Evolutionary conservation across 2,329 filamentous ascomycete species (phyloP).

Genomic region (Diaporthe australafricana): DNA sequence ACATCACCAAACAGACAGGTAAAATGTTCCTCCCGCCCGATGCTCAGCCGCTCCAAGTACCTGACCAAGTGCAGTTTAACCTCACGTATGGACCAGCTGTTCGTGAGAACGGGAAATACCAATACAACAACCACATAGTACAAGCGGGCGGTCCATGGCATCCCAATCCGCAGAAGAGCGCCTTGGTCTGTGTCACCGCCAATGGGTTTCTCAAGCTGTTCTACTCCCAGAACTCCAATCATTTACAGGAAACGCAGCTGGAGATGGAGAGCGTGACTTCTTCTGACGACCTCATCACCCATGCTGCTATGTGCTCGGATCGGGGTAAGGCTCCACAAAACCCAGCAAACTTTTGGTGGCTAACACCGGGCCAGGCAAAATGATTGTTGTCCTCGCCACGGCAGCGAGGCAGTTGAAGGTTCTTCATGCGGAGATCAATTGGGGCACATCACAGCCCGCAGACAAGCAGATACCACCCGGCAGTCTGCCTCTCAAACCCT

Average conservation of each 20-base stretch:
- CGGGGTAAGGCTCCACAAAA: conserved; percentile 67
- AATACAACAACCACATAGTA: conserved; percentile 74
- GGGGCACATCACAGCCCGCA: conserved; percentile 71
- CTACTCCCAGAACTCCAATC: conserved; percentile 79
- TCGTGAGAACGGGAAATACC: conserved; percentile 73
- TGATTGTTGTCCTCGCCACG: conserved; percentile 77
- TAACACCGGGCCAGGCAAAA: conserved; percentile 54
- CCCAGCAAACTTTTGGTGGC: conserved; percentile 17
- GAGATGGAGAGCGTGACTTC: conserved; percentile 80
- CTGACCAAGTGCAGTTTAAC: conserved; percentile 52
- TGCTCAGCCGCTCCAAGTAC: neutral
- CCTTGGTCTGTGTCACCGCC: conserved; percentile 81
- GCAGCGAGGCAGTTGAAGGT: conserved; percentile 79
- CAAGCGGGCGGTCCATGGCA: conserved; percentile 79
- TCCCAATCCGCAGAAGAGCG: conserved; percentile 76
- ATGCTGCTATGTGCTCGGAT: conserved; percentile 81
- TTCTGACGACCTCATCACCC: conserved; percentile 81
- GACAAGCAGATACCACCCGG: conserved; percentile 65
- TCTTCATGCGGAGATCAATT: conserved; percentile 79
- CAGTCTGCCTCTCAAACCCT: conserved; percentile 61
- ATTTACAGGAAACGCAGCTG: conserved; percentile 77
- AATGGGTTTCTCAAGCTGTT: conserved; percentile 80
- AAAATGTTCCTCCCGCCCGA: conserved; percentile 36
- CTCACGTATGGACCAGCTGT: conserved; percentile 70
- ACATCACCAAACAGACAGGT: conserved; percentile 54